Conservation (phyloP, 495 filamentous ascomycete genomes). For the Podospora bellae-mahoneyi region DNA sequence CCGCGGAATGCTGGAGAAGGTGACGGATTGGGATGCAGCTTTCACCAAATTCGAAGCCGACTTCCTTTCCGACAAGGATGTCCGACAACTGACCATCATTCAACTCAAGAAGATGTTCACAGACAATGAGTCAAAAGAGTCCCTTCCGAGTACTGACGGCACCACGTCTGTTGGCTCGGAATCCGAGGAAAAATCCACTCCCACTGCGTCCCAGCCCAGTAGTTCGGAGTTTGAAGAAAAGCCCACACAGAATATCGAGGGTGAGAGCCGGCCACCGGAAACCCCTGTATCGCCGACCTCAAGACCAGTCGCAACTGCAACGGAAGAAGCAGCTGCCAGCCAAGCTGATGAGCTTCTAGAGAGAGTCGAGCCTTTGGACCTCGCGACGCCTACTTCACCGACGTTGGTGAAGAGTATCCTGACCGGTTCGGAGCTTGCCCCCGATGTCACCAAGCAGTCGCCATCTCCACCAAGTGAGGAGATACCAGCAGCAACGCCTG, state of each 20-base stretch:
- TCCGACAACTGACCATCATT: conserved; percentile 81
- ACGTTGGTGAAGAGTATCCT: conserved; percentile 12
- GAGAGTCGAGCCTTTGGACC: conserved; percentile 66
- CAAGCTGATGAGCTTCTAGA: conserved; percentile 39
- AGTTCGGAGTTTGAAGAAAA: conserved; percentile 32
- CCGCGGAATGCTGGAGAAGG: conserved; percentile 85
- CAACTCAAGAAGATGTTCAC: conserved; percentile 95
- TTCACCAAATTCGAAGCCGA: conserved; percentile 89
- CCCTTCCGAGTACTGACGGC: conserved; percentile 62
- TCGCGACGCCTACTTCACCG: conserved; percentile 54
- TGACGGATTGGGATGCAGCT: conserved; percentile 84
- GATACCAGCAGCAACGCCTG: background rate
- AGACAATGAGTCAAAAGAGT: conserved; percentile 75
- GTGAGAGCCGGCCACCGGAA: conserved; percentile 16
- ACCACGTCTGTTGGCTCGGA: conserved; percentile 44
- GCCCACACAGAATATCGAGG: conserved; percentile 22
- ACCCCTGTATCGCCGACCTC: conserved; percentile 29
- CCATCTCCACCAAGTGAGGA: background rate
- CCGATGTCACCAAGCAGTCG: conserved; percentile 17
- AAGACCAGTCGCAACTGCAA: conserved; percentile 12
- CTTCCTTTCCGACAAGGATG: conserved; percentile 98
- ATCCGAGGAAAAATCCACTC: conserved; percentile 40
- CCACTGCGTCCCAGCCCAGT: conserved; percentile 32
- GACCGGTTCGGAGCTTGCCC: conserved; percentile 16
- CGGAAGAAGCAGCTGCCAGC: conserved; percentile 19